phyloP scores from a whole-genome alignment of 108 stramenopile species.

The Pseudonitzschia multistriata region DNA sequence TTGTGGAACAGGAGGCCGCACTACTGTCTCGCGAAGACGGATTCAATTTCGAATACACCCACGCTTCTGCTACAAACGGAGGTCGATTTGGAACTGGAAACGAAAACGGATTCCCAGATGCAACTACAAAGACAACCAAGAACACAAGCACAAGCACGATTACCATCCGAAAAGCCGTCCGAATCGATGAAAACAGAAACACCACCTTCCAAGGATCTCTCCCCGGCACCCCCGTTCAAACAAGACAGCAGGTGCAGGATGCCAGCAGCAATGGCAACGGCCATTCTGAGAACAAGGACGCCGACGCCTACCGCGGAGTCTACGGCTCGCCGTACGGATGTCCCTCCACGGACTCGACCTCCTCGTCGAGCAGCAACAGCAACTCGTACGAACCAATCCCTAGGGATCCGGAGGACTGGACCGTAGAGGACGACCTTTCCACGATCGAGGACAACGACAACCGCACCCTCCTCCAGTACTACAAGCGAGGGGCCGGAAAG shows the following conservation, averaged over 20 bases:
- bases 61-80: not conserved
- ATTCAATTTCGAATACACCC: not conserved
- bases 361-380: not conserved
- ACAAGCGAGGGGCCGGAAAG: not conserved
- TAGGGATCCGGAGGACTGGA: not conserved
- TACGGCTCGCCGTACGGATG: not conserved
- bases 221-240: too few relatives aligned
- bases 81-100: not conserved
- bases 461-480: not conserved
- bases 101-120: not conserved
- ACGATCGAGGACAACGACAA: not conserved
- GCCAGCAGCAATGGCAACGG: too few relatives aligned
- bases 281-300: not conserved
- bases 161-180: not conserved
- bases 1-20: not conserved
- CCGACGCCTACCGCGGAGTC: not conserved
- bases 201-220: not conserved
- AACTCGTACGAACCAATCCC: conserved; percentile 2
- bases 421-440: not conserved
- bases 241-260: not conserved
- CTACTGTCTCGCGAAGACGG: not conserved
- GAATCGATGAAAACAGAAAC: not conserved
- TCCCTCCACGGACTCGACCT: not conserved
- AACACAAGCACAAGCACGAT: not conserved
- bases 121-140: not conserved